These are phyloP conservation scores for Zostera marina DNA, from an alignment of 116 monocot species.

Conservation along the genomic window DNA sequence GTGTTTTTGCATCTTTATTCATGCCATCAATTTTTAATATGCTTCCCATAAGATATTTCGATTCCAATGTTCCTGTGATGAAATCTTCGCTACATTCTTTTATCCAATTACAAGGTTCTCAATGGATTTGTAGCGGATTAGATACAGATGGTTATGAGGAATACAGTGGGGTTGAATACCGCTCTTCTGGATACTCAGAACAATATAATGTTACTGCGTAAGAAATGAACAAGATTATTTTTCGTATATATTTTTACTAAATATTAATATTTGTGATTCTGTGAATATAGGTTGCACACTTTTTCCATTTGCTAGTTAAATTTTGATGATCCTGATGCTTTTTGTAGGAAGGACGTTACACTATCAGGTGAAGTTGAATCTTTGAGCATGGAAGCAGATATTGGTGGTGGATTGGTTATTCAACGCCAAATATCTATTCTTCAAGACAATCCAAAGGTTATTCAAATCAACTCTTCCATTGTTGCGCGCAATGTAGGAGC, in stretches of 20 bases:
- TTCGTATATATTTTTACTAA: neutral
- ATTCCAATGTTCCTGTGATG: neutral
- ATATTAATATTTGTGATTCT: neutral
- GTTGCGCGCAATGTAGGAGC: conserved; percentile 65
- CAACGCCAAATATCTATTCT: conserved; percentile 66
- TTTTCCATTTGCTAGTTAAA: neutral
- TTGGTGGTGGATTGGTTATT: conserved; percentile 81
- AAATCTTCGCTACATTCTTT: neutral
- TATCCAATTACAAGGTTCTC: conserved; percentile 27
- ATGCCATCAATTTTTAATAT: neutral
- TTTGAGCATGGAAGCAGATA: conserved; percentile 69
- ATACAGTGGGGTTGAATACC: conserved; percentile 80
- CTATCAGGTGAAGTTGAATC: conserved; percentile 74
- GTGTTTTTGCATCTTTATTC: no score
- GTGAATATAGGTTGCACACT: neutral
- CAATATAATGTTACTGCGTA: conserved; percentile 53
- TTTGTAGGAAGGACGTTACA: conserved; percentile 38
- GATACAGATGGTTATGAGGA: conserved; percentile 87
- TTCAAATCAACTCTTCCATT: conserved; percentile 61
- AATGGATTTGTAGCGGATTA: conserved; percentile 83
- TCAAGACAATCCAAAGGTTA: conserved; percentile 31
- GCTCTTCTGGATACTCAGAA: conserved; percentile 86
- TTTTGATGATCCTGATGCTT: neutral
- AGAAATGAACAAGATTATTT: neutral
- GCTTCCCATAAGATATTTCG: neutral